phyloP scores from a whole-genome alignment of 768 basidiomycete genomes.

The Coprinopsis sp. region DNA sequence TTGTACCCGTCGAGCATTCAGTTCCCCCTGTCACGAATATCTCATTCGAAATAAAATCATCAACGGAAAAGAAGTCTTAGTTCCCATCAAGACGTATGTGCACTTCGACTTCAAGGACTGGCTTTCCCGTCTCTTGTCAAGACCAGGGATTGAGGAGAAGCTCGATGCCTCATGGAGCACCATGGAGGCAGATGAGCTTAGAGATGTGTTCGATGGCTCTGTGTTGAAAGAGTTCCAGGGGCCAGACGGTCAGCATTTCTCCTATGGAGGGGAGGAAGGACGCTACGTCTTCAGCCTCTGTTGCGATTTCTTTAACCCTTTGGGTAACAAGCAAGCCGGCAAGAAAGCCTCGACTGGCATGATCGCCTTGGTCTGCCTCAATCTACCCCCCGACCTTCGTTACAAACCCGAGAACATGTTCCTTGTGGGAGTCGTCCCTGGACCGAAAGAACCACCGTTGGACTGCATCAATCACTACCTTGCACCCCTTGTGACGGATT shows the following conservation, averaged over 20 bases:
- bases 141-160: constrained; percentile 20
- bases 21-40: constrained; percentile 7
- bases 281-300: constrained; percentile 26
- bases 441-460: constrained; percentile 31
- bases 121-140: constrained; percentile 20
- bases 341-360: constrained; percentile 19
- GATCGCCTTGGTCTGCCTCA: constrained; percentile 30
- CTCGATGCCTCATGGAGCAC: constrained; percentile 19
- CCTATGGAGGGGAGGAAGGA: constrained; percentile 8
- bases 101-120: constrained; percentile 21
- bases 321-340: constrained; percentile 24
- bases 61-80: neutral
- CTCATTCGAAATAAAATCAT: constrained; percentile 5
- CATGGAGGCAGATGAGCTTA: constrained; percentile 5
- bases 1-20: constrained; percentile 9
- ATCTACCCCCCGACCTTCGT: constrained; percentile 28
- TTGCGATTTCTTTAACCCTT: constrained; percentile 36
- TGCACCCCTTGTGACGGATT: constrained; percentile 32
- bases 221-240: constrained; percentile 20
- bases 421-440: constrained; percentile 33
- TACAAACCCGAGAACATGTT: constrained; percentile 36
- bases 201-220: constrained; percentile 25
- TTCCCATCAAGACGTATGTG: constrained; percentile 18
- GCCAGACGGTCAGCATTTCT: constrained; percentile 22
- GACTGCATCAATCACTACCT: constrained; percentile 34